Conservation (phyloP, 2,329 filamentous ascomycete genomes). For the Aspergillus piperis region DNA sequence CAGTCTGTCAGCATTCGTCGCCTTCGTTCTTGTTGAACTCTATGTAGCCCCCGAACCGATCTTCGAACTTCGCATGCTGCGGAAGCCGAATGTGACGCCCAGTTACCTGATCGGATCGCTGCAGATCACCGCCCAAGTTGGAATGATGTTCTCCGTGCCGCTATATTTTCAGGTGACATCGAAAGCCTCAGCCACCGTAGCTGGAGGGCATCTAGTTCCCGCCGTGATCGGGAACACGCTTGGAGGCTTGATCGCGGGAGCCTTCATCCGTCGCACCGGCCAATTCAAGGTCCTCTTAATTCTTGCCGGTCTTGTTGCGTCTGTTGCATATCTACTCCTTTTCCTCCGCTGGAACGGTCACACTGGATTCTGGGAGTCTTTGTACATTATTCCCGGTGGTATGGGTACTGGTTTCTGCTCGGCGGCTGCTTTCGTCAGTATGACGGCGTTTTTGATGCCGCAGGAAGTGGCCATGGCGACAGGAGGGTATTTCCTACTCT, state of each 20-base stretch:
- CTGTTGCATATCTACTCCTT: conserved; percentile 55
- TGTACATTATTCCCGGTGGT: conserved; percentile 62
- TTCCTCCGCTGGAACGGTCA: conserved; percentile 61
- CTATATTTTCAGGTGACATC: conserved; percentile 69
- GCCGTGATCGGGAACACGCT: conserved; percentile 67
- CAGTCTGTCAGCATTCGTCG: conserved; percentile 17
- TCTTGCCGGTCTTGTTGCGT: conserved; percentile 53
- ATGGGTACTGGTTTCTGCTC: conserved; percentile 53
- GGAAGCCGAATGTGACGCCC: conserved; percentile 30
- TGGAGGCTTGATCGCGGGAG: conserved; percentile 63
- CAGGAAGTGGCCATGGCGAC: conserved; percentile 53
- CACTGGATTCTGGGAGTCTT: conserved; percentile 56
- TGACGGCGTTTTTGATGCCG: conserved; percentile 50
- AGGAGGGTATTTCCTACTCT: conserved; percentile 50
- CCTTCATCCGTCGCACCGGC: conserved; percentile 60
- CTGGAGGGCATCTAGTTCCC: conserved; percentile 64
- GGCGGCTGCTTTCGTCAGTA: conserved; percentile 52
- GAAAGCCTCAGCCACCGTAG: conserved; percentile 58
- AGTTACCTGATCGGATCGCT: conserved; percentile 49
- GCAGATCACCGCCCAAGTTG: conserved; percentile 61
- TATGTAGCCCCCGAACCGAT: conserved; percentile 38
- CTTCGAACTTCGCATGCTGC: conserved; percentile 38
- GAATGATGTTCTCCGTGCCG: conserved; percentile 66
- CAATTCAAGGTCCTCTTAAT: conserved; percentile 60
- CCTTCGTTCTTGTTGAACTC: conserved; percentile 35